Percentiles rank a stretch among this genome's conserved stretches.
Evolutionary conservation across 805 yeast genomes (phyloP).

Genomic region (Ogataea philodendri): DNA sequence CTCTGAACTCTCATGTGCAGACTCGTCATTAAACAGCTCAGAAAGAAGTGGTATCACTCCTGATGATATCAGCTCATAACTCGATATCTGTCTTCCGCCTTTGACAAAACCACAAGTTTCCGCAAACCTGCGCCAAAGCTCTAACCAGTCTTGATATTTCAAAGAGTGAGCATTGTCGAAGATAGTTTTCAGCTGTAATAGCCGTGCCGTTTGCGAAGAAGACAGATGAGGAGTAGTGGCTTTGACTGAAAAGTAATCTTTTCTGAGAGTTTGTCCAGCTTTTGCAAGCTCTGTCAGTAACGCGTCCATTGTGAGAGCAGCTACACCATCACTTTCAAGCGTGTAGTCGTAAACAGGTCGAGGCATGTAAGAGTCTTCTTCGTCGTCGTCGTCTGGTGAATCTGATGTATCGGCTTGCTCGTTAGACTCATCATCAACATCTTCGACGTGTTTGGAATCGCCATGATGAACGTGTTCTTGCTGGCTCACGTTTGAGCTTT

Average conservation of each 20-base stretch:
- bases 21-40: slow-evolving; percentile 33
- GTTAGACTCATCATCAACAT: slow-evolving; percentile 17
- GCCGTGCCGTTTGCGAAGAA: slow-evolving; percentile 26
- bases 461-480: slow-evolving; percentile 2
- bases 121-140: slow-evolving; percentile 40
- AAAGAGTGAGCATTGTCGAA: slow-evolving; percentile 25
- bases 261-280: slow-evolving; percentile 21
- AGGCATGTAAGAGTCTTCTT: slow-evolving; percentile 17
- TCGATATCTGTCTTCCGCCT: slow-evolving; percentile 44
- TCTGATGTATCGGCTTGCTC: slow-evolving; percentile 15
- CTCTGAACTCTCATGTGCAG: slow-evolving; percentile 29
- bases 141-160: slow-evolving; percentile 34
- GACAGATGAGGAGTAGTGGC: slow-evolving; percentile 19
- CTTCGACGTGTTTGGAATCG: slow-evolving; percentile 8
- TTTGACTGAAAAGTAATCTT: slow-evolving; percentile 23
- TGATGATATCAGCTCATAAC: slow-evolving; percentile 72
- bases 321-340: slow-evolving; percentile 24
- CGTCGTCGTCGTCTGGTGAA: slow-evolving; percentile 17
- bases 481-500: neutral
- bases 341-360: slow-evolving; percentile 20
- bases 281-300: slow-evolving; percentile 18
- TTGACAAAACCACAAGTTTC: slow-evolving; percentile 32
- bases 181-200: slow-evolving; percentile 28
- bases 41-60: slow-evolving; percentile 53
- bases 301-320: slow-evolving; percentile 11